phyloP scores from a whole-genome alignment of 805 yeast species.

The Monosporozyma unispora region DNA sequence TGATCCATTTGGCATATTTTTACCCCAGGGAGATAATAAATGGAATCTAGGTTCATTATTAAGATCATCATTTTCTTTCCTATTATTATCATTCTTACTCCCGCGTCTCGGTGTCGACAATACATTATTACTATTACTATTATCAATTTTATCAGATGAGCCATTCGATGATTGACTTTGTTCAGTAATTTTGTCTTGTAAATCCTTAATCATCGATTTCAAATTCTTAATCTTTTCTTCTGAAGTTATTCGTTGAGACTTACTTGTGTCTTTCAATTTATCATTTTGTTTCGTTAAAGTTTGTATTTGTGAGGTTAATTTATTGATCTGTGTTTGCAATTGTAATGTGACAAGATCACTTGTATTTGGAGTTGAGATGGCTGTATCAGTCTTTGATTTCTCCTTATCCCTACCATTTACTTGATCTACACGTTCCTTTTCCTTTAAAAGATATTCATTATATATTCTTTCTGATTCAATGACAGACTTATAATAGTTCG shows the following conservation, averaged over 20 bases:
- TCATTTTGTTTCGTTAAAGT: constrained; percentile 26
- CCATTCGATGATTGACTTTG: neutral
- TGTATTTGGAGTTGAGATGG: neutral
- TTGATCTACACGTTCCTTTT: neutral
- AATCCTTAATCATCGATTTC: neutral
- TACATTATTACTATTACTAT: too few species aligned
- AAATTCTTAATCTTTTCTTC: neutral
- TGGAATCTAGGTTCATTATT: constrained; percentile 10
- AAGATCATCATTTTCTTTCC: neutral
- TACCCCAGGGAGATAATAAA: constrained; percentile 19
- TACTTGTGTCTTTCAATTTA: constrained; percentile 26
- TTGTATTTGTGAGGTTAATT: constrained; percentile 28
- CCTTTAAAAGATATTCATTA: constrained; percentile 3
- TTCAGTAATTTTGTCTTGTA: neutral
- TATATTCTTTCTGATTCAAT: constrained; percentile 22
- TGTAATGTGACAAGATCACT: constrained; percentile 22
- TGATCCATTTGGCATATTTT: constrained; percentile 12
- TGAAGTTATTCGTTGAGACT: constrained; percentile 8
- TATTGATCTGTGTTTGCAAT: constrained; percentile 30
- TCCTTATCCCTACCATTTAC: neutral
- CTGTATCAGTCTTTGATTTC: too few species aligned
- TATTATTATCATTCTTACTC: constrained; percentile 8
- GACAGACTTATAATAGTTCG: constrained; percentile 25
- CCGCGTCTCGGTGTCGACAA: neutral
- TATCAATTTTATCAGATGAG: neutral